Evolutionary conservation across 352 stramenopile species (phyloP), one percentile per base, ranked within the genome.

Genomic region (Pythium dissotocum): DNA sequence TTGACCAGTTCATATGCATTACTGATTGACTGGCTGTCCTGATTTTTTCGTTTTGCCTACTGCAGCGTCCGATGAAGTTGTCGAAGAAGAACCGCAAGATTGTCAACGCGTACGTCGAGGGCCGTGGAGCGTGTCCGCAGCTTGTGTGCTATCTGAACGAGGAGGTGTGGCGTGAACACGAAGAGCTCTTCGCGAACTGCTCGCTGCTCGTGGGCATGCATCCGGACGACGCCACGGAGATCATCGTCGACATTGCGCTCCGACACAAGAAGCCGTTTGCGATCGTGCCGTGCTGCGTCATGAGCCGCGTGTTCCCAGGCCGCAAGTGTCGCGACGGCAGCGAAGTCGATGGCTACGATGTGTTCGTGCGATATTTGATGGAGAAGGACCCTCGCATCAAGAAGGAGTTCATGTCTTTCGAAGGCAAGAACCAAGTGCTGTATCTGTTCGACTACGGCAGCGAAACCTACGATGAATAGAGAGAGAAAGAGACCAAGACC

Each of bases 211-310:
- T 98, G 40, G 96, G 96, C 13, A 98, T 99, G 87, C 96, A 99
- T 69, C 94, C 96, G 33, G 97, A 99, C 76, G 93, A 97, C 64
- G 97, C 97, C 6, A 99, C 97, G 0, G 97, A 99, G 76, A 90
- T 88, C 28, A 98, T 99, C 67, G 94, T 99, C 1, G 89, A 99
- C 71, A 82, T 88, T 30, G 95, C 95, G 21, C 72, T 98, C 24
- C 53, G 73, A 13, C 85, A 95, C 55, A 49, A 75, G 10, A 98
- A 98, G 61, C 91, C 95, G 0, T 99, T 99, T 78, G 94, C 97
- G 6, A 87, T 99, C 54, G 95, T 99, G 38, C 97, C 97, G 21
- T 99, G 97, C 61, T 99, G 96, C 67, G 95, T 99, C 33, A 98
- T 98, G 84, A 97, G 90, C 49, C 89, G 85, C 1, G 73, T 97